Conservation (phyloP, 331 rosid genomes). For the Quercus tomentella region DNA sequence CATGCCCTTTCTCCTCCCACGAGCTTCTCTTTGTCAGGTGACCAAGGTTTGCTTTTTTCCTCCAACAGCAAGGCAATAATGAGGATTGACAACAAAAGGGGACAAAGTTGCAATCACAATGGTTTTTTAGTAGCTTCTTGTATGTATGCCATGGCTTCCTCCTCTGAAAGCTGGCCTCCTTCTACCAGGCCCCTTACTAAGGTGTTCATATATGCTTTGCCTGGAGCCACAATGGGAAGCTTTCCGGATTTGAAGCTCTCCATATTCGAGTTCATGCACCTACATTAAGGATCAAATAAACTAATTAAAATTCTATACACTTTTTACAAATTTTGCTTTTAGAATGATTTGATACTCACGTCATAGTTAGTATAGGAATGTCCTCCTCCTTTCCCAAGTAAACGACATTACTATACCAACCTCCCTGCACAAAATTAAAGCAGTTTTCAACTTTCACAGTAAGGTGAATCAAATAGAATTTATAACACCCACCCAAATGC, state of each 20-base stretch:
- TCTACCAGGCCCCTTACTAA: conserved; percentile 64
- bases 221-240: conserved; percentile 52
- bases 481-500: neutral
- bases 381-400: conserved; percentile 65
- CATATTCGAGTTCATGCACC: conserved; percentile 45
- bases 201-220: conserved; percentile 47
- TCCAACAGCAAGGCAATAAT: neutral
- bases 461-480: conserved; percentile 1
- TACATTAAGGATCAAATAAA: conserved; percentile 21
- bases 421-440: conserved; percentile 36
- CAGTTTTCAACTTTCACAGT: neutral
- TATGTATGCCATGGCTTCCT: conserved; percentile 59
- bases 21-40: no score
- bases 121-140: conserved; percentile 46
- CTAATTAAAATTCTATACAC: neutral
- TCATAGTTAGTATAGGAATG: conserved; percentile 69
- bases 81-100: conserved; percentile 18
- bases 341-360: conserved; percentile 47
- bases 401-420: conserved; percentile 69
- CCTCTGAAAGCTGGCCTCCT: conserved; percentile 67
- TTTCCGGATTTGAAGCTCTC: conserved; percentile 57
- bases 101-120: conserved; percentile 24
- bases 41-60: neutral
- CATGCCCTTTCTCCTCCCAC: no score
- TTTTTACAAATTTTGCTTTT: neutral